Evolutionary conservation across 2,329 filamentous ascomycete genomes (phyloP), one percentile per base, ranked within the genome.

Genomic region (Fusarium sp.): DNA sequence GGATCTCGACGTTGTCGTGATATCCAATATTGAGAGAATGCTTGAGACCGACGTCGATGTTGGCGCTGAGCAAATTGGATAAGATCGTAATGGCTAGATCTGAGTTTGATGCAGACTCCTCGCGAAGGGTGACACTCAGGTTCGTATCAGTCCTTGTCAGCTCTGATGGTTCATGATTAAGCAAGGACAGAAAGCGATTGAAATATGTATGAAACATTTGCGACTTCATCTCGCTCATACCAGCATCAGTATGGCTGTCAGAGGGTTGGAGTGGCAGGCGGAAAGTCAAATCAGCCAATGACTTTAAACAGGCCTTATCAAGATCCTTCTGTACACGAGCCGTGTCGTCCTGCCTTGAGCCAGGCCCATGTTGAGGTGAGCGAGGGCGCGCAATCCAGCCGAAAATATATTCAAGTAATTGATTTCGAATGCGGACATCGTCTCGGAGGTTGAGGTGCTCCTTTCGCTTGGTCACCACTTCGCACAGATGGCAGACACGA

Each of bases 191-290:
- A 72, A 92, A 92, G 10, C 89, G 84, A 66, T 90, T 91, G 78
- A 92, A 92, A 75, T 92, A 92, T 9, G 86, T 88, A 65, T 91
- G 88, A 73, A 92, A 92, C 86, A 92, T 89, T 72, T 91, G 87
- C 2, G 88, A 90, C 74, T 92, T 92, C 53, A 90, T 83, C 76
- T 91, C 90, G 68, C 88, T 91, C 54, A 87, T 89, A 43, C 89
- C 87, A 3, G 87, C 89, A 77, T 92, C 90, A 15, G 84, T 88
- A 68, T 90, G 88, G 8, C 86, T 87, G 53, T 92, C 89, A 3
- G 85, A 85, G 3, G 89, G 88, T 68, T 92, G 90, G 16, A 92
- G 80, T 18, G 90, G 89, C 7, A 92, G 80, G 13, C 89, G 86
- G 74, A 88, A 91, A 0, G 90, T 91, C 26, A 92, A 81, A 69